Evolutionary conservation across 495 filamentous ascomycete genomes (phyloP), one percentile per base, ranked within the genome.

Genomic region (Penicillium nucicola): DNA sequence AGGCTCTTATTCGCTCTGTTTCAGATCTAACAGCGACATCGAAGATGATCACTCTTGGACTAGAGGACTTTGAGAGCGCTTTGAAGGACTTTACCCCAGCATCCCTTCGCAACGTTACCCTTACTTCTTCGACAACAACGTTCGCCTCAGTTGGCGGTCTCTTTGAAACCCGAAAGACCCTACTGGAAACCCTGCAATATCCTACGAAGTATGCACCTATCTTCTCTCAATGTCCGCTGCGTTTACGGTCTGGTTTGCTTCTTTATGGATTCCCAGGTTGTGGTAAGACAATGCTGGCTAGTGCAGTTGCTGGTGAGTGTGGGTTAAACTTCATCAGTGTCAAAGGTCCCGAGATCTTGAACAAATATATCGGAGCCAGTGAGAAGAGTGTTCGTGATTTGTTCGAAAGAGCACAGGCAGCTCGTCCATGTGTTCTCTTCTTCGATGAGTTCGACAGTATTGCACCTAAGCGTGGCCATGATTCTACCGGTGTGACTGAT

Each of bases 371-470:
- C 31, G 93, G 93, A 49, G 93, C 93, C 0, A 90, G 86, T 30
- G 93, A 98, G 60, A 97, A 97, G 72, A 88, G 82, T 46, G 90
- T 98, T 13, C 84, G 95, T 2, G 93, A 97, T 67, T 78, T 97
- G 2, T 98, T 98, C 52, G 92, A 93, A 61, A 81, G 93, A 51
- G 93, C 93, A 0, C 81, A 86, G 52, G 91, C 92, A 10, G 93
- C 93, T 1, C 81, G 86, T 32, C 93, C 93, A 0, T 96, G 92
- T 53, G 84, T 98, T 8, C 74, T 98, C 2, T 98, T 98, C 76
- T 97, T 98, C 58, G 93, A 98, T 63, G 93, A 98, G 65, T 97
- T 97, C 60, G 93, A 98, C 68, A 89, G 86, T 51, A 96, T 98
- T 46, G 93, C 93, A 2, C 95, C 93, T 6, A 97, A 97, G 75